These are phyloP conservation scores for Chaetomium sp. DNA, from an alignment of 2,329 filamentous ascomycete species.

Conservation along the genomic window DNA sequence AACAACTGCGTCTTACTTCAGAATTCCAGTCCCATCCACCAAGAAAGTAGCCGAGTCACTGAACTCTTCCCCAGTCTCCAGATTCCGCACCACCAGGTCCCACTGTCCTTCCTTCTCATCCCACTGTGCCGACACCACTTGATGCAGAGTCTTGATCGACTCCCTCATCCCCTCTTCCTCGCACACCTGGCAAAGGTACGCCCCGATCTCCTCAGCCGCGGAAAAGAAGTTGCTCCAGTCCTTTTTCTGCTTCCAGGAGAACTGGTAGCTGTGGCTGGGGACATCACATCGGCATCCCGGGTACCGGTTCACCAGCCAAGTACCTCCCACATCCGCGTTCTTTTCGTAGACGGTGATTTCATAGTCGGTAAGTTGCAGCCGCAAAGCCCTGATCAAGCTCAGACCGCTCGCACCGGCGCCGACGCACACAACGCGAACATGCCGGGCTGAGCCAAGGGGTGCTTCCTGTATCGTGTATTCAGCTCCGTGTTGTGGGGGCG, in stretches of 20 bases:
- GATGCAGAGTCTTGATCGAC: slow-evolving; percentile 38
- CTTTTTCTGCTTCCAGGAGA: slow-evolving; percentile 53
- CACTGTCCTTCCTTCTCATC: slow-evolving; percentile 37
- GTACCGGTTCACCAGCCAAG: slow-evolving; percentile 54
- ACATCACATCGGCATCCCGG: slow-evolving; percentile 52
- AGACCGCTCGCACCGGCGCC: slow-evolving; percentile 40
- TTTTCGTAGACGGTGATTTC: slow-evolving; percentile 50
- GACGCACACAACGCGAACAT: slow-evolving; percentile 39
- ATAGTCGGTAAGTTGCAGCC: slow-evolving; percentile 36
- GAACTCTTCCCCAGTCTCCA: slow-evolving; percentile 35
- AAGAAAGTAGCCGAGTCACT: slow-evolving; percentile 42
- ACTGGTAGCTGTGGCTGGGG: slow-evolving; percentile 56
- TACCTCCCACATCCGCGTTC: slow-evolving; percentile 49
- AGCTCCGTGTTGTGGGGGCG: neutral
- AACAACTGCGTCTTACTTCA: slow-evolving; percentile 40
- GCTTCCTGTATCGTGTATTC: slow-evolving; percentile 32
- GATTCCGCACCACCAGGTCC: slow-evolving; percentile 35
- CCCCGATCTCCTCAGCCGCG: slow-evolving; percentile 47
- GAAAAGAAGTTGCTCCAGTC: slow-evolving; percentile 54
- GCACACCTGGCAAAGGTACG: slow-evolving; percentile 44
- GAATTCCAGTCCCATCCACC: slow-evolving; percentile 44
- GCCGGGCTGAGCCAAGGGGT: slow-evolving; percentile 34
- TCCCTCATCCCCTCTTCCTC: slow-evolving; percentile 42
- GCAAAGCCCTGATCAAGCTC: slow-evolving; percentile 40
- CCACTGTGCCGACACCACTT: slow-evolving; percentile 39